Conservation (phyloP, 768 basidiomycete genomes). For the Phaeotremella skinneri region DNA sequence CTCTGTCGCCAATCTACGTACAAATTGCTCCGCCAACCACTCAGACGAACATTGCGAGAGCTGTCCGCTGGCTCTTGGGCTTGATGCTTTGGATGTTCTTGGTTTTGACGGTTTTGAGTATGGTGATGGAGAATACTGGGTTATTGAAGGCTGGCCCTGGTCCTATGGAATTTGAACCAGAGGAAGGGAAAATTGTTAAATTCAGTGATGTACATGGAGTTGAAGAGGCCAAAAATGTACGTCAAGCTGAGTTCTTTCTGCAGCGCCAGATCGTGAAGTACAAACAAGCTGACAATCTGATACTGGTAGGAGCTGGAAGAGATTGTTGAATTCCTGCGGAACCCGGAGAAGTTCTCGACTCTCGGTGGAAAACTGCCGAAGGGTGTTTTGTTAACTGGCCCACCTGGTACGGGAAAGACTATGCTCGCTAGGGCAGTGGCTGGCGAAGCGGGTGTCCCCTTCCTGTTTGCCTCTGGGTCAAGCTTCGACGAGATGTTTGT, state of each 20-base stretch:
- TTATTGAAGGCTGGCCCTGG: conserved; percentile 78
- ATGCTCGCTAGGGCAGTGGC: conserved; percentile 96
- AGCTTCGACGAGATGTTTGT: conserved; percentile 96
- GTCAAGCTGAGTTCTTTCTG: conserved; percentile 28
- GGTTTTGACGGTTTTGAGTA: conserved; percentile 78
- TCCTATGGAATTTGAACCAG: conserved; percentile 76
- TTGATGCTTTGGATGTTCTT: conserved; percentile 39
- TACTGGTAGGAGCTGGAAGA: conserved; percentile 76
- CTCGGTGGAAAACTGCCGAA: conserved; percentile 93
- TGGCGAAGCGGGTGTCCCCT: conserved; percentile 95
- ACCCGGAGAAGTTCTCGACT: conserved; percentile 82
- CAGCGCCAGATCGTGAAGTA: neutral
- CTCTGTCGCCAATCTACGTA: conserved; percentile 47
- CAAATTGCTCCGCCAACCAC: conserved; percentile 42
- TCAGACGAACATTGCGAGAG: conserved; percentile 33
- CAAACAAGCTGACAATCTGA: conserved; percentile 5
- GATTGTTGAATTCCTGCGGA: conserved; percentile 90
- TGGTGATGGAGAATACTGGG: conserved; percentile 89
- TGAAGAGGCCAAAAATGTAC: conserved; percentile 89
- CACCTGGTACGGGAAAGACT: conserved; percentile 84
- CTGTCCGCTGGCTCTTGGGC: conserved; percentile 32
- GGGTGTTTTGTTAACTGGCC: conserved; percentile 68
- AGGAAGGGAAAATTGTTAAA: conserved; percentile 72
- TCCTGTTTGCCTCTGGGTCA: conserved; percentile 93
- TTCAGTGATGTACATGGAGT: conserved; percentile 97